Evolutionary conservation across 2,329 filamentous ascomycete genomes (phyloP).

Genomic region (Chlorencoelia australis): DNA sequence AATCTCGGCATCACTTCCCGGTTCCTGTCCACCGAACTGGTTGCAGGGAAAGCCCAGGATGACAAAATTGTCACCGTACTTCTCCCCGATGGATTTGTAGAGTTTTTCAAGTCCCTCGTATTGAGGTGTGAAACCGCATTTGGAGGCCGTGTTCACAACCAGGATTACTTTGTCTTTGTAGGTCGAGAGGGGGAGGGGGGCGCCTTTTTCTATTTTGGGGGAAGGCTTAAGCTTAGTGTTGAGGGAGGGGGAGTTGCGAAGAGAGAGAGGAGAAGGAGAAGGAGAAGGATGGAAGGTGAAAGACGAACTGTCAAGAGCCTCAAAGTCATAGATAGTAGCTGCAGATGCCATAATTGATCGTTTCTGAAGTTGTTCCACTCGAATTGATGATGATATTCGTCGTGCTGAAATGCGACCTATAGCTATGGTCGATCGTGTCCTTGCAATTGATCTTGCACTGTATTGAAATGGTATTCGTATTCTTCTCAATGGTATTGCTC

Average conservation of each 20-base stretch:
- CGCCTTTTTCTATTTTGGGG: constrained; percentile 57
- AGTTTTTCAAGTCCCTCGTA: constrained; percentile 84
- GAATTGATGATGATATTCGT: no score
- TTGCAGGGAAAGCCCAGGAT: constrained; percentile 98
- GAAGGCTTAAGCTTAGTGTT: constrained; percentile 6
- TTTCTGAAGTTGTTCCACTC: no score
- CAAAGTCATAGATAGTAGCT: constrained; percentile 73
- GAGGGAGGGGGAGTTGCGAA: constrained; percentile 1
- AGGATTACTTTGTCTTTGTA: constrained; percentile 91
- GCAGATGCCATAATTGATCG: constrained; percentile 59
- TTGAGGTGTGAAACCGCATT: constrained; percentile 97
- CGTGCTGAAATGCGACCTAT: no score
- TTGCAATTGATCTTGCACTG: no score
- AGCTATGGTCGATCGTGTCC: no score
- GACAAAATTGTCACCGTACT: constrained; percentile 59
- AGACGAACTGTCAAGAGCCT: constrained; percentile 65
- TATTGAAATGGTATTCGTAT: no score
- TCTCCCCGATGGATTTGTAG: constrained; percentile 65
- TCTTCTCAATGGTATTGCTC: no score
- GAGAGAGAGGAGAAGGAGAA: background rate
- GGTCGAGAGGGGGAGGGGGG: constrained; percentile 56
- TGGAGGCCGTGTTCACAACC: constrained; percentile 94
- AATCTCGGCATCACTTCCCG: constrained; percentile 63
- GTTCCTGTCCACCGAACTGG: constrained; percentile 89
- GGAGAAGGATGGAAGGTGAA: background rate